Percentiles rank a stretch among this genome's conserved stretches.
Conservation (phyloP, 192 early-diverging fungal genomes). For the Linnemannia hyalina region DNA sequence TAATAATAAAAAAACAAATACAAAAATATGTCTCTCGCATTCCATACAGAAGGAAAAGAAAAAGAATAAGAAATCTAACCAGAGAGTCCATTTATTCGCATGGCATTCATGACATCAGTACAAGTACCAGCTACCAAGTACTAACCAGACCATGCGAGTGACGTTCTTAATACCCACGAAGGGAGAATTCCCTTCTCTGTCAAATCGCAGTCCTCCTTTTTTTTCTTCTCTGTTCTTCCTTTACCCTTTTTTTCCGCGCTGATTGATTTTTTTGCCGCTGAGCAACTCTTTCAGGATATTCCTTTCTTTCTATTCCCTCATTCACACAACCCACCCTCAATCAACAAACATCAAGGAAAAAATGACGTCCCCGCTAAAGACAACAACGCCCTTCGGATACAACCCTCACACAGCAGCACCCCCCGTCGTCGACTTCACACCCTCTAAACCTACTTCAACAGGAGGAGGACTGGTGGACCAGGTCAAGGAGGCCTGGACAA, state of each 20-base stretch:
- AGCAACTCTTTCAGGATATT: not conserved
- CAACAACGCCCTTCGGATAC: conserved; percentile 54
- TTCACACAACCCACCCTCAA: not conserved
- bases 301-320: not conserved
- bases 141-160: not conserved
- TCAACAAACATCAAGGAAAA: conserved; percentile 11
- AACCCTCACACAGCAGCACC: conserved; percentile 29
- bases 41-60: too few species aligned
- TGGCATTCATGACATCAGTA: too few species aligned
- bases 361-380: conserved; percentile 34
- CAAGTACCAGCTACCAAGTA: too few species aligned
- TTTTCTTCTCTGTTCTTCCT: not conserved
- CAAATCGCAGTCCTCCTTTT: not conserved
- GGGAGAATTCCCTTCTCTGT: not conserved
- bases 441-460: not conserved
- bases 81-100: too few species aligned
- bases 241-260: not conserved
- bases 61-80: too few species aligned
- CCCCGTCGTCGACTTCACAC: conserved; percentile 10
- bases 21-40: too few species aligned
- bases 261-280: not conserved
- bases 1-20: too few species aligned
- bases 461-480: conserved; percentile 34
- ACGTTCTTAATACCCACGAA: not conserved
- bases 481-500: conserved; percentile 39